Conservation (phyloP, 352 stramenopile genomes). For the Thalassiosira pacifica region DNA sequence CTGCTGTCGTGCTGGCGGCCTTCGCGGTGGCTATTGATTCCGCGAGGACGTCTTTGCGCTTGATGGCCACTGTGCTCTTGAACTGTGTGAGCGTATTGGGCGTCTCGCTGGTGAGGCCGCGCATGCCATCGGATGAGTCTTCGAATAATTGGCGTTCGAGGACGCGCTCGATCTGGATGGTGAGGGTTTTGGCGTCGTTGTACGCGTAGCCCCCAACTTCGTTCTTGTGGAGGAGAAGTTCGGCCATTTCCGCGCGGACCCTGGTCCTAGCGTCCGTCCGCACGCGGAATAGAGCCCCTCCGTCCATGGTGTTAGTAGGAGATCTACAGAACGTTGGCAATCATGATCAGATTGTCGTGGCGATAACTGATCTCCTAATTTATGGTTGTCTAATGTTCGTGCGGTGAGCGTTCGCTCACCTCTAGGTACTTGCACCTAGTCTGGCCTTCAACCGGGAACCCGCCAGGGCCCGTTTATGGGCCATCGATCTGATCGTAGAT, state of each 20-base stretch:
- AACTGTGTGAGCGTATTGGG: background rate
- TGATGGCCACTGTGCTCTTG: background rate
- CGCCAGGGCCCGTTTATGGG: too few species aligned
- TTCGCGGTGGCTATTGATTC: background rate
- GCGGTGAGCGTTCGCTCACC: too few species aligned
- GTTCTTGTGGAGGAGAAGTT: background rate
- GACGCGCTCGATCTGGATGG: background rate
- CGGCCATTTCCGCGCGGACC: background rate
- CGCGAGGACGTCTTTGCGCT: background rate
- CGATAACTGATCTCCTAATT: too few species aligned
- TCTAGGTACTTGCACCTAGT: too few species aligned
- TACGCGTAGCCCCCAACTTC: conserved; percentile 4
- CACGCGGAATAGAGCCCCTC: too few species aligned
- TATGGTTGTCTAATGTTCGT: too few species aligned
- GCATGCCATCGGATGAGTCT: background rate
- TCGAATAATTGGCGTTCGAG: background rate
- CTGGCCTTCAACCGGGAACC: too few species aligned
- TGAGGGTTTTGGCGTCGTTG: background rate
- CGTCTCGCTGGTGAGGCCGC: background rate
- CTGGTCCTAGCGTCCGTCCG: too few species aligned
- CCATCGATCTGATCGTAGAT: too few species aligned
- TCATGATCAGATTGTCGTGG: too few species aligned
- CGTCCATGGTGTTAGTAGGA: background rate
- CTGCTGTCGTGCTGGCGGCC: background rate
- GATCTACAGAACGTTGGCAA: too few species aligned